These are phyloP conservation scores for Xylariaceae sp. DNA, from an alignment of 2,329 filamentous ascomycete species.

Conservation along the genomic window DNA sequence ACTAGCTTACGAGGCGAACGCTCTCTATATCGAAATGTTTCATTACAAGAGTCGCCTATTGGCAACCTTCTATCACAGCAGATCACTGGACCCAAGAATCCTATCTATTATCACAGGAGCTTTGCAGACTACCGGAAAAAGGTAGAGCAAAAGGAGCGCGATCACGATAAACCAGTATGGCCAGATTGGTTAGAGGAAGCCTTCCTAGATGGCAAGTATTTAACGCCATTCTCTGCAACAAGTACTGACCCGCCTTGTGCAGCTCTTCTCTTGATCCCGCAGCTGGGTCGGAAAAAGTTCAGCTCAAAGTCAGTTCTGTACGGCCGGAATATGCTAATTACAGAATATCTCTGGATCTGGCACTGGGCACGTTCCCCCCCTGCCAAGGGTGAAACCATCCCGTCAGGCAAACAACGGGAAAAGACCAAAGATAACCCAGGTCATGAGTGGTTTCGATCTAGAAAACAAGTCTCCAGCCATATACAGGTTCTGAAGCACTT, in stretches of 20 bases:
- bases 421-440: constrained; percentile 25
- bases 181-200: constrained; percentile 60
- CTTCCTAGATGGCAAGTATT: constrained; percentile 61
- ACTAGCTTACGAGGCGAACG: constrained; percentile 31
- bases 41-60: constrained; percentile 31
- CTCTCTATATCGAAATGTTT: constrained; percentile 33
- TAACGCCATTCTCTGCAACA: background rate
- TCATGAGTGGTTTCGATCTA: constrained; percentile 34
- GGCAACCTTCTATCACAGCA: too few species aligned
- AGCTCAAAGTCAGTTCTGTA: constrained; percentile 60
- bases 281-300: constrained; percentile 64
- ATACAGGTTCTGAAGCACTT: constrained; percentile 69
- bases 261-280: constrained; percentile 63
- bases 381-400: constrained; percentile 35
- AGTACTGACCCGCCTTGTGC: background rate
- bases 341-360: constrained; percentile 61
- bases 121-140: constrained; percentile 64
- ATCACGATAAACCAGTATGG: constrained; percentile 59
- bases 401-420: constrained; percentile 43
- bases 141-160: constrained; percentile 58
- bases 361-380: constrained; percentile 43
- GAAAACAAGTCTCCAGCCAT: constrained; percentile 66
- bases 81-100: constrained; percentile 44
- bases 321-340: constrained; percentile 67
- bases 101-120: constrained; percentile 58